A percentile compares a stretch with the other conserved stretches of the same genome.
Conservation (phyloP, 371 early-diverging fungal genomes). For the Capillidium heterosporum region DNA sequence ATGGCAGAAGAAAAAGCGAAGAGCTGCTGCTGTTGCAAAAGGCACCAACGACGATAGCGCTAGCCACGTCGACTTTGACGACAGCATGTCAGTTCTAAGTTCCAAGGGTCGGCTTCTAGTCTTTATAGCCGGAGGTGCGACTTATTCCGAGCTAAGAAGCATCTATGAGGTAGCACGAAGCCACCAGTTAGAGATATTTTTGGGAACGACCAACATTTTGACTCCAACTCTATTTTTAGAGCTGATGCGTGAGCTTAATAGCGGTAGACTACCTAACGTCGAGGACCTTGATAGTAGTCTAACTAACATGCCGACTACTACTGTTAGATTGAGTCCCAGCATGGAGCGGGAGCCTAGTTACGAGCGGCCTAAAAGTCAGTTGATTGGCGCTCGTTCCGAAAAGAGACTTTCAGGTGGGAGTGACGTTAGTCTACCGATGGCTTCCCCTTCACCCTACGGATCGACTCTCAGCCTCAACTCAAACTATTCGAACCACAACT, state of each 20-base stretch:
- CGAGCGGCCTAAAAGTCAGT: no score
- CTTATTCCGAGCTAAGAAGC: slow-evolving; percentile 76
- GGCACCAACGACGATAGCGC: neutral
- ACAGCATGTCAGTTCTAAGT: neutral
- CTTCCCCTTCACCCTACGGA: no score
- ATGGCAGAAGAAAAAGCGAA: neutral
- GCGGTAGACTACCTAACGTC: neutral
- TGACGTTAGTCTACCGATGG: no score
- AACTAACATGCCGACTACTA: neutral
- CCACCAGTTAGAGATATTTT: slow-evolving; percentile 53
- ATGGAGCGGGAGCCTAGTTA: no score
- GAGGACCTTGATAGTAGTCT: neutral
- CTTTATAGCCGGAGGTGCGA: slow-evolving; percentile 87
- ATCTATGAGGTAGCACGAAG: slow-evolving; percentile 59
- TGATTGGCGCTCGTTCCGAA: no score
- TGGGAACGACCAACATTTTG: slow-evolving; percentile 25
- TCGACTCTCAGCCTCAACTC: no score
- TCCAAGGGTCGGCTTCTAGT: slow-evolving; percentile 15
- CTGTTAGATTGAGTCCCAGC: no score
- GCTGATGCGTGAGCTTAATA: neutral
- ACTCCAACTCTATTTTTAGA: neutral
- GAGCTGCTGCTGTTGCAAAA: neutral
- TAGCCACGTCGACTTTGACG: neutral
- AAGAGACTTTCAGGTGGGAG: no score
- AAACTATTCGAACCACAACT: no score